Base-by-base conservation (phyloP, 257 asterid genomes). In the Catharanthus roseus region DNA sequence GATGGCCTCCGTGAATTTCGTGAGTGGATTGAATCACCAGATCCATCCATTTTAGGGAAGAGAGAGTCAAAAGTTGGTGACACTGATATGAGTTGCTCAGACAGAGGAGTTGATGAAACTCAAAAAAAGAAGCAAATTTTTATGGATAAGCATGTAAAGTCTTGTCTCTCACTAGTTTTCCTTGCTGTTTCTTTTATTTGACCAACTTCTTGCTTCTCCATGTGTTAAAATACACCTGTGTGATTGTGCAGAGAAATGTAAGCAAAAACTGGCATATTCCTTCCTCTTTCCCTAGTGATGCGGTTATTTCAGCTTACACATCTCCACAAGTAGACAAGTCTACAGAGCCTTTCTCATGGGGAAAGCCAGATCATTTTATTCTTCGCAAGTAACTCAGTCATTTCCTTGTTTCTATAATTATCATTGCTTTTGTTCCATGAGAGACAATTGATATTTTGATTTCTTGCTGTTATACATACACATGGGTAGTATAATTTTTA, bases 201-300 rank as follows among this genome's bases (percentile, higher is more conserved):
- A 39, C 54, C 69, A 61, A 75, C 71, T 21, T 80, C 39, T 38
- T 57, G 38, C 50, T 74, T 75, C 19, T 62, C 42, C 36, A 71
- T 61, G 34, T 74, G 70, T 73, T 71, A 62, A n/a, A 12, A 47
- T 81, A 33, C 18, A 29, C 56, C 67, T 56, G 44, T 57, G 45
- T 67, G 28, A 34, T 70, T 80, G 34, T 73, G 76, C 89, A 91
- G 97, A 88, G 99, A 85, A 93, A 89, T 72, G 96, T 93, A 76
- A 93, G 99, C 86, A 93, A 93, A 85, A 91, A 91, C 79, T 89
- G 99, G 97, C 96, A 93, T 74, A 78, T 93, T 68, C 91, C 96
- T 73, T 77, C 93, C 61, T 69, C 97, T 36, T 91, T 91, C 79
- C 99, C 99, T 33, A 91, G 97, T 78, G 93, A 85, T 78, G 89